phyloP scores from a whole-genome alignment of 257 asterid species.

The Capsicum baccatum region DNA sequence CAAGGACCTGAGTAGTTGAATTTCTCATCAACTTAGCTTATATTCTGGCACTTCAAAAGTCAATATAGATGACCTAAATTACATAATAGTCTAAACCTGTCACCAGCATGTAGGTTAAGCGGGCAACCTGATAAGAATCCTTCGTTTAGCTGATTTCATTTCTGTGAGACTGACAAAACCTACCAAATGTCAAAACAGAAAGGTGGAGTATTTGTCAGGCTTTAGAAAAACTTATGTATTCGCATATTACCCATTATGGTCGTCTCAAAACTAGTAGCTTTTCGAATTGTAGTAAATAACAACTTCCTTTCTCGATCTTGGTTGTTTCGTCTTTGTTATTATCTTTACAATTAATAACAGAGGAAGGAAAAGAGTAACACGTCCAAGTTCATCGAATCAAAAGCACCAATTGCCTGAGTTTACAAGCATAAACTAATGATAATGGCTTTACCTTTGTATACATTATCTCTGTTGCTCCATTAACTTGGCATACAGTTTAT shows the following conservation, averaged over 20 bases:
- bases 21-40: constrained; percentile 35
- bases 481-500: background rate
- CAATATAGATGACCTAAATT: constrained; percentile 12
- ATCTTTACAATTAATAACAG: background rate
- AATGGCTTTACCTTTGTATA: background rate
- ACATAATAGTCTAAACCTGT: background rate
- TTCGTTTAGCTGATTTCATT: background rate
- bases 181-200: too few relatives aligned
- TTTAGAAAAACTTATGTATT: too few relatives aligned
- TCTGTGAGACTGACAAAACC: background rate
- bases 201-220: too few relatives aligned
- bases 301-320: background rate
- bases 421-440: background rate
- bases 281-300: background rate
- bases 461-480: background rate
- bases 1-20: constrained; percentile 35
- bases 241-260: background rate
- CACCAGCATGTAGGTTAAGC: background rate
- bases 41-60: background rate
- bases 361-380: background rate
- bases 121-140: background rate
- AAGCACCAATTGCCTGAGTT: background rate
- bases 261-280: background rate
- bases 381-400: background rate
- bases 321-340: background rate